Conservation (phyloP, 345 rosid genomes). For the Abelmoschus esculentus region DNA sequence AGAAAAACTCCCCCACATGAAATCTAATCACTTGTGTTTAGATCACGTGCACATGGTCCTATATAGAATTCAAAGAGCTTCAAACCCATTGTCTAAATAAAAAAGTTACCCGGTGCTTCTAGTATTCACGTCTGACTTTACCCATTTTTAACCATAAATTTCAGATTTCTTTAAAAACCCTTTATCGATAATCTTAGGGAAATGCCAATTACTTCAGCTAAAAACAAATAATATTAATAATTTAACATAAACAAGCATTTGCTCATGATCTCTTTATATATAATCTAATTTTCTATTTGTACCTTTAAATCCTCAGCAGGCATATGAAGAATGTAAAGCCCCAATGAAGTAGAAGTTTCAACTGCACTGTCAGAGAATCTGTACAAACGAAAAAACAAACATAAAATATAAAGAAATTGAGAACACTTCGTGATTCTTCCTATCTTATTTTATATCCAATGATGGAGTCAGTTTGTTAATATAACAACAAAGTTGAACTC, state of each 20-base stretch:
- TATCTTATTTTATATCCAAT: neutral
- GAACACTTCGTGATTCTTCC: neutral
- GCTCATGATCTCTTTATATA: slow-evolving; percentile 1
- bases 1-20: slow-evolving; percentile 38
- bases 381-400: neutral
- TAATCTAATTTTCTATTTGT: neutral
- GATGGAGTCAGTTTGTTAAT: neutral
- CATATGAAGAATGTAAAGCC: slow-evolving; percentile 53
- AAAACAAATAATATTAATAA: neutral
- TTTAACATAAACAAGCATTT: neutral
- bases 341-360: slow-evolving; percentile 25
- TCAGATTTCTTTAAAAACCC: slow-evolving; percentile 13
- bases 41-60: slow-evolving; percentile 50
- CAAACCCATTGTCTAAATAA: slow-evolving; percentile 9
- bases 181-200: slow-evolving; percentile 12
- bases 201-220: neutral
- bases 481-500: neutral
- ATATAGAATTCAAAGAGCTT: slow-evolving; percentile 9
- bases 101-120: slow-evolving; percentile 14
- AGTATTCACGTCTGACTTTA: slow-evolving; percentile 3
- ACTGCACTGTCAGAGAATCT: slow-evolving; percentile 7
- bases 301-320: slow-evolving; percentile 31
- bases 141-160: neutral
- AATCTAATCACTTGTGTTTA: slow-evolving; percentile 41
- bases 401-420: neutral